Evolutionary conservation across 331 rosid genomes (phyloP).

Genomic region (Ulmus americana): DNA sequence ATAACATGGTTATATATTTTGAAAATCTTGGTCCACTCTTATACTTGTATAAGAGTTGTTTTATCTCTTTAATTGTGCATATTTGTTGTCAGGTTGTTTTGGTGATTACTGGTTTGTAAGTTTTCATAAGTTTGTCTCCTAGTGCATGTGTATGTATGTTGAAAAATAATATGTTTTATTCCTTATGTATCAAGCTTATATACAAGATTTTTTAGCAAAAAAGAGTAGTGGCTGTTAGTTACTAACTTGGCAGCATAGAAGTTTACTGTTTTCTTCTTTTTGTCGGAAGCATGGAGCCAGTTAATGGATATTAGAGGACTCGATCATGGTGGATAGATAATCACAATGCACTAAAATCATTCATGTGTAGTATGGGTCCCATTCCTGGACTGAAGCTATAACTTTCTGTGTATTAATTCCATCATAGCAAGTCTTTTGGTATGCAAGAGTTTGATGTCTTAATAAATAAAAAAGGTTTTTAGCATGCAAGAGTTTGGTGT

Average conservation of each 20-base stretch:
- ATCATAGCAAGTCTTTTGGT: not conserved
- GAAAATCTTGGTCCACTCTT: not conserved
- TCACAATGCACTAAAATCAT: not conserved
- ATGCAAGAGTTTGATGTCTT: not conserved
- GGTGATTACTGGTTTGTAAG: not conserved
- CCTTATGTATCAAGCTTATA: no score
- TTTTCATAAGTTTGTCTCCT: not conserved
- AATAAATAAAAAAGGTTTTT: no score
- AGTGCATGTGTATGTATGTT: not conserved
- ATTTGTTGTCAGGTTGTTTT: not conserved
- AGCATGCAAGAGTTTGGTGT: not conserved
- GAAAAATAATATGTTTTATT: no score
- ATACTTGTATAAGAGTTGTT: not conserved
- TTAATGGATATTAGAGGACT: not conserved
- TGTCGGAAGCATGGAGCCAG: not conserved
- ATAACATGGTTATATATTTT: not conserved
- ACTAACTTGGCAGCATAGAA: not conserved
- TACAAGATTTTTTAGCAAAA: no score
- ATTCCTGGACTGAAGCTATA: not conserved
- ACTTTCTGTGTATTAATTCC: not conserved
- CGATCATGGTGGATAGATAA: not conserved
- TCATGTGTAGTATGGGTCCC: no score
- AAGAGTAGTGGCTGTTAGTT: not conserved
- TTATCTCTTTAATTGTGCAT: not conserved
- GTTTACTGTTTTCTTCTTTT: not conserved